Evolutionary conservation across 495 filamentous ascomycete species (phyloP), one percentile per base, ranked within the genome.

Genomic region (Aspergillus bridgeri): DNA sequence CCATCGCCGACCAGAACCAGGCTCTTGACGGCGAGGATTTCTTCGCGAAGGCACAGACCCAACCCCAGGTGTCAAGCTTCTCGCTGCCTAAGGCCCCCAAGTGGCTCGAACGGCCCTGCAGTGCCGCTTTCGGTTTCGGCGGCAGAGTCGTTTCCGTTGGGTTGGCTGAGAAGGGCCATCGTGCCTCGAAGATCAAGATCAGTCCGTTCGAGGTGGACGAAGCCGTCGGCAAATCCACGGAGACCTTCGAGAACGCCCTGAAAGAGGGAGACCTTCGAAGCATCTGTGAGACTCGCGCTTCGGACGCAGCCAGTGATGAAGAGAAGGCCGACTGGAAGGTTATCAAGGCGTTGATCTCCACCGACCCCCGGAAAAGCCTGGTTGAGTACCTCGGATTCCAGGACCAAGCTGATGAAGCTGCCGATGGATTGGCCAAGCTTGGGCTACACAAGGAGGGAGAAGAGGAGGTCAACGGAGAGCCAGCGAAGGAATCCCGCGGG

Each of bases 251-350:
- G 71, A 83, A 85, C 57, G 87, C 91, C 1, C 71, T 97, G 54
- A 83, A 87, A 65, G 83, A 82, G 58, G 90, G 89, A 24, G 87
- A 97, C 68, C 77, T 97, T 17, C 79, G 78, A 5, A 81, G 75
- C 56, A 89, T 99, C 53, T 96, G 91, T 67, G 86, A 94, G 65
- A 80, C 82, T n/a, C 87, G 90, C 58, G 85, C 89, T 44, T 71
- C 82, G 9, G 73, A 82, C 51, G 89, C 92, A 18, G 83, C 81
- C 58, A 89, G 83, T 6, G 93, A 97, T 3, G 89, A 93, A 60
- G 94, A 97, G 68, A 96, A 90, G 79, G 87, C 88, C 15, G 93
- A 98, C 69, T 99, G 94, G 94, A 86, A 87, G 70, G 90, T 96
- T 24, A 87, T 99, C 57, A 85, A 93, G 71, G 89, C 91, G n/a